These are phyloP conservation scores for Aureobasidium uvarum DNA, from an alignment of 2,329 filamentous ascomycete genomes.

Conservation along the genomic window DNA sequence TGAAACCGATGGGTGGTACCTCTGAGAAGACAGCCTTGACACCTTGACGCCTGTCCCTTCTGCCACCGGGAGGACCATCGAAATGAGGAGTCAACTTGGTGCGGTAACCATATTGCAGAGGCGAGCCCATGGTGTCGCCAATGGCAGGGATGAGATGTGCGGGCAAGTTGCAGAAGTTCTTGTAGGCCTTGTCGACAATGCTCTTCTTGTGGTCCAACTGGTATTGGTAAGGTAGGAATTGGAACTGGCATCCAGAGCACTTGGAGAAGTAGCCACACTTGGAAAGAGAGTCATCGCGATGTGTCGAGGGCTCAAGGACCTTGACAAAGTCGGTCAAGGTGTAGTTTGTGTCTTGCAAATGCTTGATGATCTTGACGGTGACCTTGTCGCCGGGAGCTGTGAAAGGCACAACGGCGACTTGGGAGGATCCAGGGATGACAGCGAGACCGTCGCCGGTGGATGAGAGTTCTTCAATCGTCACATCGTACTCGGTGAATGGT, in stretches of 20 bases:
- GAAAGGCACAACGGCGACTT: conserved; percentile 87
- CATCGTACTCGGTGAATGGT: conserved; percentile 70
- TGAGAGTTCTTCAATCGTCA: conserved; percentile 77
- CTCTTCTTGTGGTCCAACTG: conserved; percentile 81
- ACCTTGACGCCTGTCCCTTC: conserved; percentile 51
- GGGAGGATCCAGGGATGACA: conserved; percentile 60
- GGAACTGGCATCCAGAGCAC: conserved; percentile 94
- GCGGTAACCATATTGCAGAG: conserved; percentile 87
- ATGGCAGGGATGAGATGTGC: conserved; percentile 72
- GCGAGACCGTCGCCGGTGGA: conserved; percentile 92
- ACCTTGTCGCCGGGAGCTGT: conserved; percentile 79
- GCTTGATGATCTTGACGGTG: conserved; percentile 73
- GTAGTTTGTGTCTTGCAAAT: conserved; percentile 64
- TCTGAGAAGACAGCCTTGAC: conserved; percentile 58
- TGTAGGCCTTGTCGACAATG: conserved; percentile 87
- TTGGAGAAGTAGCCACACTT: conserved; percentile 81
- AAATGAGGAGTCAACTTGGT: conserved; percentile 98
- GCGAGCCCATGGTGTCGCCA: conserved; percentile 82
- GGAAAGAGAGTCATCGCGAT: conserved; percentile 74
- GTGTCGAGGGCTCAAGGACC: conserved; percentile 67
- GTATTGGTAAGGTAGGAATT: conserved; percentile 88
- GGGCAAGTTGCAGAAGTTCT: conserved; percentile 82
- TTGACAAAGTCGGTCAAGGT: conserved; percentile 79
- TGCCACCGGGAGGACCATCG: conserved; percentile 64
- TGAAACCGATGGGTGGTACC: conserved; percentile 84